phyloP scores from a whole-genome alignment of 768 basidiomycete species.

The Tylopilus rubrobrunneus region DNA sequence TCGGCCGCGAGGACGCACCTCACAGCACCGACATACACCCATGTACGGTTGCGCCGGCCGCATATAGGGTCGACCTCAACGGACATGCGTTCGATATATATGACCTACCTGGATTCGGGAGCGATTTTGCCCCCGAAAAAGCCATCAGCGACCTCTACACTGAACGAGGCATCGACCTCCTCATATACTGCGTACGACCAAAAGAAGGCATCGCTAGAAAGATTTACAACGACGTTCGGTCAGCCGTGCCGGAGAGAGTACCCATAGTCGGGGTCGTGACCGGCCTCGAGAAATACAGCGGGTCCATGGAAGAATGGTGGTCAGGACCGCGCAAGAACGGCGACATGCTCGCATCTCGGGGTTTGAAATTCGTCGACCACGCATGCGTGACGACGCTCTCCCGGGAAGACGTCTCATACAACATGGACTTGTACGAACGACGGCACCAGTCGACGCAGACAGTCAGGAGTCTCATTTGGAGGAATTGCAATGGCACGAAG shows the following conservation, averaged over 20 bases:
- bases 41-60: constrained; percentile 21
- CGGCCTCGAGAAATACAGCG: constrained; percentile 33
- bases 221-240: constrained; percentile 24
- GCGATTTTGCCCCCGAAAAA: constrained; percentile 20
- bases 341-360: constrained; percentile 28
- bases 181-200: constrained; percentile 28
- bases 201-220: constrained; percentile 29
- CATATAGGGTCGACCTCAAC: constrained; percentile 28
- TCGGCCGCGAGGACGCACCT: constrained; percentile 31
- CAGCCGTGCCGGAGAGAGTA: constrained; percentile 30
- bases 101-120: constrained; percentile 28
- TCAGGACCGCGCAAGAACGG: constrained; percentile 28
- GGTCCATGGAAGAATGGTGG: constrained; percentile 35
- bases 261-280: constrained; percentile 39
- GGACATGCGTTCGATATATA: constrained; percentile 30
- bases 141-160: constrained; percentile 27
- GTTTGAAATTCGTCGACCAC: constrained; percentile 36
- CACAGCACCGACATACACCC: constrained; percentile 32
- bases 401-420: constrained; percentile 29
- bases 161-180: constrained; percentile 30
- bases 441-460: constrained; percentile 27
- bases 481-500: constrained; percentile 29
- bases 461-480: constrained; percentile 26
- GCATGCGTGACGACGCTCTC: constrained; percentile 42
- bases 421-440: constrained; percentile 31